Conservation (phyloP, 208 protist genomes). For the Balamuthia mandrillaris region DNA sequence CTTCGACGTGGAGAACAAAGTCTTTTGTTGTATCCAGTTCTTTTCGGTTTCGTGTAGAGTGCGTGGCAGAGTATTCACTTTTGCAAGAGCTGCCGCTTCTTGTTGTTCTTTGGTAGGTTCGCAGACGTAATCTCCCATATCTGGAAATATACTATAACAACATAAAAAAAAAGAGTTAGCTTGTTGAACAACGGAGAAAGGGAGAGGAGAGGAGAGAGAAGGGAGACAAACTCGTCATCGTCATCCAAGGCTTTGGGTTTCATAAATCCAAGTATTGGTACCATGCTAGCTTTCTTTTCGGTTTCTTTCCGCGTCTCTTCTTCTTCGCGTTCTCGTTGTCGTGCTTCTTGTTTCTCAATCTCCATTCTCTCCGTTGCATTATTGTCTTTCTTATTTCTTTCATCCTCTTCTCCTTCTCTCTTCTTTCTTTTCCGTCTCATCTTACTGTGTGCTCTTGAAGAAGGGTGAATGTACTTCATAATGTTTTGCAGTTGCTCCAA, state of each 20-base stretch:
- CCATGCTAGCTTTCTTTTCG: too few relatives aligned
- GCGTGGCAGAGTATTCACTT: not conserved
- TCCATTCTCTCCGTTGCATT: not conserved
- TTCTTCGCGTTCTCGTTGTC: not conserved
- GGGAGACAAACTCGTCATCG: not conserved
- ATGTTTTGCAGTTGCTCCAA: not conserved
- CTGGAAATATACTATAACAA: not conserved
- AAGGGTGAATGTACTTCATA: constrained; percentile 5
- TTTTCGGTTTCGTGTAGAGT: not conserved
- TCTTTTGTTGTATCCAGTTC: not conserved
- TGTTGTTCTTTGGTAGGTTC: not conserved
- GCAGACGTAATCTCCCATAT: constrained; percentile 5
- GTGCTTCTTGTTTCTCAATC: not conserved
- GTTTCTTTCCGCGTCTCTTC: too few relatives aligned
- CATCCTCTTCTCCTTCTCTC: too few relatives aligned
- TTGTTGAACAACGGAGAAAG: not conserved
- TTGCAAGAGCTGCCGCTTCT: not conserved
- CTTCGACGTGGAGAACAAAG: too few relatives aligned
- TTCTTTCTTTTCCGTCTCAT: too few relatives aligned
- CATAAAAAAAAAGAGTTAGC: not conserved
- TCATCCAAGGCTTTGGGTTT: not conserved
- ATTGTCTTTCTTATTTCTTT: too few relatives aligned
- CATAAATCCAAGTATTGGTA: too few relatives aligned
- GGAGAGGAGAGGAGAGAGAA: not conserved
- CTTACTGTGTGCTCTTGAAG: too few relatives aligned